Conservation (phyloP, 2,329 filamentous ascomycete genomes). For the Fusarium sp. region DNA sequence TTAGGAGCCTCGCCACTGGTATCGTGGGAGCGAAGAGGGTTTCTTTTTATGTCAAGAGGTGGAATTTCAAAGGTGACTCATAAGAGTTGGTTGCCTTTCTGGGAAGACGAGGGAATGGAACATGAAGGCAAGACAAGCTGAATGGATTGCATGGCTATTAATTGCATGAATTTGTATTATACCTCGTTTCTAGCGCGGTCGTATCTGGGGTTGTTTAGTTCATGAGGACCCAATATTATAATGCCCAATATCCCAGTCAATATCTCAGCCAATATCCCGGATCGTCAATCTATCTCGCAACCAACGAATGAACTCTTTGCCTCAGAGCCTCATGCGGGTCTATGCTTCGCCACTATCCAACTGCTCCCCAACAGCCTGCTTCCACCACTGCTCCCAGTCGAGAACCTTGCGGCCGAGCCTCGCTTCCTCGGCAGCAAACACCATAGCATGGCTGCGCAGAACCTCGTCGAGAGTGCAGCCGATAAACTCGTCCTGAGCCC, state of each 20-base stretch:
- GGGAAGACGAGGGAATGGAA: conserved; percentile 13
- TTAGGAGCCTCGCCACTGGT: conserved; percentile 16
- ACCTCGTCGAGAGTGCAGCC: conserved; percentile 89
- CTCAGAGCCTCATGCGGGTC: background rate
- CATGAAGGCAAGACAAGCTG: conserved; percentile 3
- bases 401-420: conserved; percentile 76
- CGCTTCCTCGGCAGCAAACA: conserved; percentile 94
- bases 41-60: conserved; percentile 6
- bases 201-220: conserved; percentile 18
- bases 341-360: conserved; percentile 2
- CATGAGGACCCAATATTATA: conserved; percentile 18
- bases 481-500: conserved; percentile 80
- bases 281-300: background rate
- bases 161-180: conserved; percentile 34
- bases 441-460: conserved; percentile 89
- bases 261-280: background rate
- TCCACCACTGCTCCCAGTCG: conserved; percentile 84
- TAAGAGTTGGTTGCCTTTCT: conserved; percentile 1
- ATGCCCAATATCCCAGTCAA: conserved; percentile 12
- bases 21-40: conserved; percentile 12
- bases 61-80: conserved; percentile 2
- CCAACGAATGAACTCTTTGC: background rate
- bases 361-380: conserved; percentile 46
- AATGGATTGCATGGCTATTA: conserved; percentile 25
- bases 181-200: conserved; percentile 24